A percentile compares a stretch with the other conserved stretches of the same genome.
These are phyloP conservation scores for Dryas alaskensis DNA, from an alignment of 306 rosid genomes.

Conservation along the genomic window DNA sequence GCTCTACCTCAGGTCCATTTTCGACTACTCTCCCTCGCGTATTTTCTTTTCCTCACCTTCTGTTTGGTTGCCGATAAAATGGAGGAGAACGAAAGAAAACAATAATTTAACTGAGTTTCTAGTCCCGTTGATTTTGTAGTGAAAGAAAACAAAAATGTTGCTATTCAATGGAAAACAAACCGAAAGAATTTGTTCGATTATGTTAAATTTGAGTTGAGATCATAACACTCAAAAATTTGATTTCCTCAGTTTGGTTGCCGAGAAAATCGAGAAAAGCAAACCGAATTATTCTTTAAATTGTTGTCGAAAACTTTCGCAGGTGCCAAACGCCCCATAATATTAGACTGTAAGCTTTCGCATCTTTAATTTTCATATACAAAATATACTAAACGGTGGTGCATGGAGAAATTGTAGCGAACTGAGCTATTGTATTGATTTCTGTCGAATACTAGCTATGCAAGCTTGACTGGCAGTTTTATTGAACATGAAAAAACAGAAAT, in stretches of 20 bases:
- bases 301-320: background rate
- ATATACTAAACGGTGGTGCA: background rate
- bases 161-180: background rate
- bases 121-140: background rate
- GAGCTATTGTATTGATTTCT: background rate
- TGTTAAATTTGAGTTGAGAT: background rate
- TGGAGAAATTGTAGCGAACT: background rate
- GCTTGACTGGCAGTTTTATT: background rate
- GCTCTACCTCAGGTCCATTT: constrained; percentile 69
- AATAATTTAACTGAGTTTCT: background rate
- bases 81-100: constrained; percentile 5
- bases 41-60: constrained; percentile 14
- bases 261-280: constrained; percentile 7
- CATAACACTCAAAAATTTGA: background rate
- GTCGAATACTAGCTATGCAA: background rate
- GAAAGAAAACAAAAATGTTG: background rate
- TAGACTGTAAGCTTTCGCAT: background rate
- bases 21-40: constrained; percentile 8
- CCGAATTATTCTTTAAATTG: background rate
- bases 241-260: constrained; percentile 6
- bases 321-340: background rate
- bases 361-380: no score
- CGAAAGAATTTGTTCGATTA: background rate
- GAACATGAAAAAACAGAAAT: background rate
- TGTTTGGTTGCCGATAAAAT: constrained; percentile 30